These are phyloP conservation scores for Maudiozyma barnettii DNA, from an alignment of 805 yeast genomes.

Conservation along the genomic window DNA sequence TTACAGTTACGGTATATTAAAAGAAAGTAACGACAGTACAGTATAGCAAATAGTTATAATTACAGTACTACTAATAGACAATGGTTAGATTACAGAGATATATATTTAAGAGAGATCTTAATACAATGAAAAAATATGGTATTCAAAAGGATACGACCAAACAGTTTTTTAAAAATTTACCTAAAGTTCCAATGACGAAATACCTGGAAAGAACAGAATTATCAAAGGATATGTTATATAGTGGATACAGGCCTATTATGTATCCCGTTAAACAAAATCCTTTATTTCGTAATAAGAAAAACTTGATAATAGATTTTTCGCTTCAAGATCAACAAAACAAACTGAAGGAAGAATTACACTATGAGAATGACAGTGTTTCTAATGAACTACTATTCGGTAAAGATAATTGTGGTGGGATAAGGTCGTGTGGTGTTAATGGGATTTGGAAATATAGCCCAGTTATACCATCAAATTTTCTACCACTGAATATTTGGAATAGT, in stretches of 20 bases:
- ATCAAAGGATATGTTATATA: constrained; percentile 23
- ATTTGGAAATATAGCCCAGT: constrained; percentile 25
- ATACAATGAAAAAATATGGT: no score
- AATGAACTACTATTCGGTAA: constrained; percentile 5
- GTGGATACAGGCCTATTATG: constrained; percentile 27
- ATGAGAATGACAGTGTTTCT: not conserved
- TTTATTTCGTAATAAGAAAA: constrained; percentile 11
- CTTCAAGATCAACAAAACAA: not conserved
- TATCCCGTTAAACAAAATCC: constrained; percentile 29
- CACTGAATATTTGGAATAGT: constrained; percentile 23
- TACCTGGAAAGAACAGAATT: constrained; percentile 22
- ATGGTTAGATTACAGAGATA: no score
- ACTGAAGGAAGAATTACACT: not conserved
- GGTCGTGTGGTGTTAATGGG: constrained; percentile 26
- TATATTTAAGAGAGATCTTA: no score
- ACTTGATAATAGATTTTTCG: not conserved
- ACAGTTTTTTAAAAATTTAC: constrained; percentile 13
- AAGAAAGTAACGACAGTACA: no score
- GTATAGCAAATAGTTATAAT: no score
- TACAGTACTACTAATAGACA: no score
- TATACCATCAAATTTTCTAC: constrained; percentile 16
- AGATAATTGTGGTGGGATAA: constrained; percentile 21
- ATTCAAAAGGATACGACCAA: not conserved
- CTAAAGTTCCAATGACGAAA: constrained; percentile 27
- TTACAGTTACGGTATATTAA: no score